Evolutionary conservation across 2,329 filamentous ascomycete genomes (phyloP), one percentile per base, ranked within the genome.

Genomic region (Alternaria triticina): DNA sequence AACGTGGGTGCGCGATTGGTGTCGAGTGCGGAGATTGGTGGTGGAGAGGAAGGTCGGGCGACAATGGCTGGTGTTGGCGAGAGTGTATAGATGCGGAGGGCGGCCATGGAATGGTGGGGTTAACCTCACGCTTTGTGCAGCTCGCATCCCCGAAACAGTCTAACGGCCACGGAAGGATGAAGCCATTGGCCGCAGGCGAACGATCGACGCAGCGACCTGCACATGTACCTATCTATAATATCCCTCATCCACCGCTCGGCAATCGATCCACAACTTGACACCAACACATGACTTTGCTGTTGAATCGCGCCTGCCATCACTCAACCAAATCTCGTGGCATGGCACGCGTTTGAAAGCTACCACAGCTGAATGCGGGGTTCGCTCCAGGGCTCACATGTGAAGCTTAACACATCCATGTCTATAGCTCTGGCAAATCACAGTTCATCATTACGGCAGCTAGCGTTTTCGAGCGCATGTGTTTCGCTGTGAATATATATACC

Each of bases 71-170:
- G 54, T 33, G 69, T 61, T 62, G 67, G 62, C 59, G 66, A 67
- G 65, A 43, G 54, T 61, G 52, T 62, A 54, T 56, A n/a, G 67
- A 52, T 62, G 70, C 61, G 68, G 65, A 66, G 65, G 57, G 65
- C 60, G 69, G 74, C 75, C 74, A 74, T 75, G 76, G 67, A 71
- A 74, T 76, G 74, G 77, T 77, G 77, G 77, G 77, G 77, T 77
- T 68, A 58, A 74, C 72, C 66, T 73, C 65, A 54, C 61, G 69
- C 70, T 72, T 71, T 72, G 68, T 74, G 69, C 66, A 68, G 65
- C 67, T 27, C 36, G 47, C 46, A 43, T 27, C 25, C 67, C 68
- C 66, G 61, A 74, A 72, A 59, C 62, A 60, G 70, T 59, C 59
- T 68, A 70, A 69, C 58, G 57, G 56, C 57, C 52, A 45, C 61